These are phyloP conservation scores for Amauroascus verrucosus DNA, from an alignment of 2,329 filamentous ascomycete genomes.

Conservation along the genomic window DNA sequence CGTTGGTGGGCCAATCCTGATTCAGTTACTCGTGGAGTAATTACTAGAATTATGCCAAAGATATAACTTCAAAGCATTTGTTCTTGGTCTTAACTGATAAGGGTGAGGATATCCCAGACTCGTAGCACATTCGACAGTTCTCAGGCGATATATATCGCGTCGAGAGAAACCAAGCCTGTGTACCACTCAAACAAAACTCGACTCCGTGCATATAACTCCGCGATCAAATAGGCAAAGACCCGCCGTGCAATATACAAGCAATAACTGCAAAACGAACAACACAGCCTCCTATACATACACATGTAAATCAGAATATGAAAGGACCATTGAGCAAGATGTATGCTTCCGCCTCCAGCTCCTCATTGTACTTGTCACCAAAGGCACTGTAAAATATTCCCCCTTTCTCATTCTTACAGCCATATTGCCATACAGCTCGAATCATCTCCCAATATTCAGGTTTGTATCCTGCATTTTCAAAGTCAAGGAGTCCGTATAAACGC, in stretches of 20 bases:
- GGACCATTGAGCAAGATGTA: constrained; percentile 5
- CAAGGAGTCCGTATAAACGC: constrained; percentile 12
- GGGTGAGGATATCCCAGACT: too few species aligned
- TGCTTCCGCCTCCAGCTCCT: constrained; percentile 11
- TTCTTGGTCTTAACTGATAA: too few species aligned
- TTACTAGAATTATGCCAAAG: too few species aligned
- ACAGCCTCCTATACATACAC: not conserved
- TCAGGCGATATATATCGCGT: too few species aligned
- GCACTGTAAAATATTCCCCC: not conserved
- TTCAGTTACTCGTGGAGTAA: too few species aligned
- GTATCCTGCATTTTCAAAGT: constrained; percentile 14
- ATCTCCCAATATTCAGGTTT: constrained; percentile 17
- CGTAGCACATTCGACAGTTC: too few species aligned
- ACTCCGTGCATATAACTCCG: too few species aligned
- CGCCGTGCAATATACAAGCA: too few species aligned
- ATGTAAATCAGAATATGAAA: constrained; percentile 1
- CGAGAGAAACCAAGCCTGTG: too few species aligned
- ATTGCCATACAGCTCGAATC: constrained; percentile 7
- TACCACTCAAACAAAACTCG: too few species aligned
- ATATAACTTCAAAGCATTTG: too few species aligned
- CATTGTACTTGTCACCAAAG: constrained; percentile 13
- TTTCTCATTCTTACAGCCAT: not conserved
- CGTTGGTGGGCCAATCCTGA: not conserved
- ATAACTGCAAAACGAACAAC: not conserved
- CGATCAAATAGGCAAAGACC: too few species aligned